These are phyloP conservation scores for Jimgerdemannia lactiflua DNA, from an alignment of 192 early-diverging fungal genomes.

Conservation along the genomic window DNA sequence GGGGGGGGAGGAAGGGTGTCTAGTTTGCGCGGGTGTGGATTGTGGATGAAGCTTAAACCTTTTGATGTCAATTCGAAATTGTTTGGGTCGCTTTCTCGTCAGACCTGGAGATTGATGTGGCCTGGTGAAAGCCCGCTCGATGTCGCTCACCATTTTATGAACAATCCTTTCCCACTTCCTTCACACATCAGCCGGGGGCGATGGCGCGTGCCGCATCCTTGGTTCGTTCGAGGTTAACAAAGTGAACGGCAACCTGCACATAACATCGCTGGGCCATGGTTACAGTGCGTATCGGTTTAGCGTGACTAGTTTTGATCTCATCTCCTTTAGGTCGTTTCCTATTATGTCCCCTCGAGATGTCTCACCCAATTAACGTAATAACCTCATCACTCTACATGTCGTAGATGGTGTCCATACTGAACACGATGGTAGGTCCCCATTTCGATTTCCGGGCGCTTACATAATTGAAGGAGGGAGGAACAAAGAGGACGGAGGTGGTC, in stretches of 20 bases:
- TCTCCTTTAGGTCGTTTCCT: neutral
- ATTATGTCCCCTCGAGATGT: neutral
- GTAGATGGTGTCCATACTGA: slow-evolving; percentile 54
- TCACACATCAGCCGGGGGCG: slow-evolving; percentile 19
- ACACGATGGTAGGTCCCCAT: slow-evolving; percentile 53
- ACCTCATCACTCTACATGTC: neutral
- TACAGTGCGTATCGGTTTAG: slow-evolving; percentile 41
- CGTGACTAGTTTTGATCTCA: neutral
- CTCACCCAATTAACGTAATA: neutral
- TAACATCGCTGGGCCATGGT: slow-evolving; percentile 89
- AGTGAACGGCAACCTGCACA: slow-evolving; percentile 85
- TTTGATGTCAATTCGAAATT: too few relatives aligned
- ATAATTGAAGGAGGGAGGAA: too few relatives aligned
- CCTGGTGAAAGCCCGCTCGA: too few relatives aligned
- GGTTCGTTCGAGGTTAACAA: slow-evolving; percentile 78
- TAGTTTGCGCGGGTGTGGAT: too few relatives aligned
- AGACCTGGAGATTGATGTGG: too few relatives aligned
- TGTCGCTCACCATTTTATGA: too few relatives aligned
- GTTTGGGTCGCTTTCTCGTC: too few relatives aligned
- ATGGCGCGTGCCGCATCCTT: slow-evolving; percentile 68
- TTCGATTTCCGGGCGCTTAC: neutral
- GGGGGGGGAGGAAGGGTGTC: too few relatives aligned
- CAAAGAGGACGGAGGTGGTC: too few relatives aligned
- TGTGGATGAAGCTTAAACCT: too few relatives aligned
- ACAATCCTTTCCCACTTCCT: too few relatives aligned